Base-by-base conservation (phyloP, 73 alveolate species). In the Paramecium caudatum region DNA sequence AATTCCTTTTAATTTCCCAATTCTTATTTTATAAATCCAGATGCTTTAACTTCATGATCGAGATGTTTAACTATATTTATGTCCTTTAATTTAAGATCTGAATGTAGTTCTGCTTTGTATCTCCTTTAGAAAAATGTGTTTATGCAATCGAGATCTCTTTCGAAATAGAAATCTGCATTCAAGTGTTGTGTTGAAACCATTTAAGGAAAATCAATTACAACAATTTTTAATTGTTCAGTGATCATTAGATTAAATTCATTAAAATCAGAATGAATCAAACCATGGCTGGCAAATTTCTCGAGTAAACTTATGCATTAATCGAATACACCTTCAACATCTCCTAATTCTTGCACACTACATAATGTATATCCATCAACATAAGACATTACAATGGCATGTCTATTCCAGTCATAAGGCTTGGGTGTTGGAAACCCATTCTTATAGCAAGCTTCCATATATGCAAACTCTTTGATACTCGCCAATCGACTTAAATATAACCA, bases 401-500 rank as follows among this genome's bases (percentile, higher is more conserved):
- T 86, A 63, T 86, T 86, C 84, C 84, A 86, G 15, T 86, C 93
- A 63, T 47, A 47, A 15, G 90, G 93, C 13, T 27, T 86, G 16
- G 90, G 93, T 4, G 32, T 55, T 48, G 91, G 84, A 82, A 82
- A 33, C 34, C 90, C 88, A 63, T 47, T 55, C 81, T 82, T 90
- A 82, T 46, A 82, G 21, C 82, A 90, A 61, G 50, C 61, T 82
- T 95, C 96, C 99, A 98, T 98, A 94, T 93, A 97, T 36, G 98
- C 97, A 90, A 90, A 98, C 88, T 98, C 99, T 88, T 98, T 98
- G 41, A 95, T 91, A 21, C 99, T 96, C 55, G 99, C 98, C 68
- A 98, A 94, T 91, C 99, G 93, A 55, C 98, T 93, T 37, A 98
- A 90, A 97, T 98, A 98, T 48, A 98, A 91, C 99, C 99, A 98